These are phyloP conservation scores for Annulohypoxylon maeteangense DNA, from an alignment of 495 filamentous ascomycete genomes.

Conservation along the genomic window DNA sequence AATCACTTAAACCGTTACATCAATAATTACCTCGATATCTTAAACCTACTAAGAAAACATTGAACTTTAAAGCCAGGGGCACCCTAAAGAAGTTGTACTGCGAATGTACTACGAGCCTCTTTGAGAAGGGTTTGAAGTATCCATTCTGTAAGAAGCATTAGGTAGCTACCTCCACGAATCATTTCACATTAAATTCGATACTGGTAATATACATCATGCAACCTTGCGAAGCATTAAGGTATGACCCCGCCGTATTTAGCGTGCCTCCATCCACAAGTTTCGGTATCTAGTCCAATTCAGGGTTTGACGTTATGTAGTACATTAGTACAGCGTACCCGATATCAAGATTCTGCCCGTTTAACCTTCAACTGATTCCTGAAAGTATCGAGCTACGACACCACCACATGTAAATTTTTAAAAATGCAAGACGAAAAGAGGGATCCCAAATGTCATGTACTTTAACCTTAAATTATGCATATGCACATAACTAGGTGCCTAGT, in stretches of 20 bases:
- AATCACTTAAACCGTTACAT: conserved; percentile 7
- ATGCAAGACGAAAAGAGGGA: neutral
- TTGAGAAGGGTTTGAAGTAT: conserved; percentile 3
- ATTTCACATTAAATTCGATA: neutral
- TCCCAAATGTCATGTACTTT: no score
- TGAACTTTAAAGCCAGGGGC: neutral
- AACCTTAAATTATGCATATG: neutral
- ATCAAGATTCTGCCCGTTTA: neutral
- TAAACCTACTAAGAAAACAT: neutral
- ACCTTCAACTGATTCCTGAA: neutral
- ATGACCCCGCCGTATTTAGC: conserved; percentile 8
- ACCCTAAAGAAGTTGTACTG: conserved; percentile 1
- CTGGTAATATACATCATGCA: neutral
- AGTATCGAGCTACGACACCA: neutral
- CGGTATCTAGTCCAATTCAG: conserved; percentile 14
- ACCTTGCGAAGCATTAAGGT: neutral
- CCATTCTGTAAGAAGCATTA: neutral
- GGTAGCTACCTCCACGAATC: neutral
- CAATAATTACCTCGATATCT: neutral
- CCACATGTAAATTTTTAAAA: neutral
- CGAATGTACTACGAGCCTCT: neutral
- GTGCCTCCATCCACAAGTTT: conserved; percentile 18
- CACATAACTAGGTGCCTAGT: no score
- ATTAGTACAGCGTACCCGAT: neutral
- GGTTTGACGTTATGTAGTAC: conserved; percentile 6